Base-by-base conservation (phyloP, 2,329 filamentous ascomycete species). In the Aspergillus persii region DNA sequence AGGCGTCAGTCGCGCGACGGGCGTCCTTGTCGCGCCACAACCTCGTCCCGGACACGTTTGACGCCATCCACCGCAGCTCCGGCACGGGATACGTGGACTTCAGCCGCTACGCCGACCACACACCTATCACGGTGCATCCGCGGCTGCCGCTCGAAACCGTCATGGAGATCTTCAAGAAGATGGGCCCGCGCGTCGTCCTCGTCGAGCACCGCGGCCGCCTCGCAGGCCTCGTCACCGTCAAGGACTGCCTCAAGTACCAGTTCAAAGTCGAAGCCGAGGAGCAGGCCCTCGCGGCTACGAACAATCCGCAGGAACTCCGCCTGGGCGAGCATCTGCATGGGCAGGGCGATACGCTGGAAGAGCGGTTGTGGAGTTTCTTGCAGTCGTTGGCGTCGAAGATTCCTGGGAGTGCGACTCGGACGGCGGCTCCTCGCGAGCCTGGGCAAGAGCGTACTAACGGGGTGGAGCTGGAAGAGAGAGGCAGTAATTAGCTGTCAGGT, bases 151-250 rank as follows among this genome's bases (percentile, higher is more conserved):
- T 99, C 0, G 95, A 99, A 77, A 99, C 95, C 0, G 94, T 96
- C 33, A 97, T 99, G 92, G 95, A 99, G 71, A 83, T 99, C 9
- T 99, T 99, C 81, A 94, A 94, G 74, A 99, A 98, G 79, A 96
- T 99, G 73, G 95, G 95, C 0, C 95, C 94, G 0, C 86, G 95
- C 1, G 92, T 97, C 5, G 94, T 99, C 53, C 83, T 99, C 3
- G 89, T 97, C 44, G 95, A 99, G 74, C 89, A 96, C 71, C 89
- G 91, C 59, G 95, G 95, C 12, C 86, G 86, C 53, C 83, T 99
- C 2, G 86, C 85, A 0, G 95, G 95, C 0, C 82, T 99, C 0
- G 91, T 99, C 0, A 99, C 95, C 0, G 90, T 97, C 62, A 99
- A 99, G 75, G 95, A 99, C 74, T 98, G 95, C 67, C 80, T 99